A percentile compares a stretch with the other conserved stretches of the same genome.
phyloP scores from a whole-genome alignment of 2,329 filamentous ascomycete genomes.

The Seiridium unicorne region DNA sequence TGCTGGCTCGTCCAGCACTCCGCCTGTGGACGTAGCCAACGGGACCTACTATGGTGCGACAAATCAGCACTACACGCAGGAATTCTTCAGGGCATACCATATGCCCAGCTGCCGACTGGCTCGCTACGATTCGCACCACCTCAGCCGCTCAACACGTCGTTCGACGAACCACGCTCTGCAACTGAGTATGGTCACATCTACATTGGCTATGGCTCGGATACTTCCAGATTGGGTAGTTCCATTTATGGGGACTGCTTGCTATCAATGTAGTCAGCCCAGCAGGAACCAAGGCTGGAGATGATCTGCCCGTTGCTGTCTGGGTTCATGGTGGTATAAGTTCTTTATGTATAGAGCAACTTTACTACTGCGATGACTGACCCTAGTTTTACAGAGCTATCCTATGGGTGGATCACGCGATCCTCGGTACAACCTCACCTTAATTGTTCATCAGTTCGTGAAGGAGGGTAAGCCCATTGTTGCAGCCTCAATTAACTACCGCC shows the following conservation, averaged over 20 bases:
- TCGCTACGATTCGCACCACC: conserved; percentile 45
- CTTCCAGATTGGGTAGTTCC: conserved; percentile 1
- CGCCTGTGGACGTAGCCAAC: conserved; percentile 32
- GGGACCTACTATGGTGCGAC: conserved; percentile 40
- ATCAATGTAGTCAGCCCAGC: conserved; percentile 59
- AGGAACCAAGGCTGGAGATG: conserved; percentile 33
- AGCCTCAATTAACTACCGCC: conserved; percentile 49
- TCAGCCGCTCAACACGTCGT: conserved; percentile 44
- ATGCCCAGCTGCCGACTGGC: conserved; percentile 39
- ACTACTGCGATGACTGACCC: background rate
- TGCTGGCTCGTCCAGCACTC: background rate
- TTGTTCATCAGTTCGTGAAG: conserved; percentile 34
- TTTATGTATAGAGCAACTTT: no score
- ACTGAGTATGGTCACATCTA: conserved; percentile 44
- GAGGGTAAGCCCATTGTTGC: conserved; percentile 48
- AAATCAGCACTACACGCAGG: conserved; percentile 36
- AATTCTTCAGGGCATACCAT: conserved; percentile 49
- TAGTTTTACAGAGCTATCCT: conserved; percentile 17
- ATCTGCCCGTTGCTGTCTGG: conserved; percentile 58
- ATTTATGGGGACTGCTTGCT: conserved; percentile 55
- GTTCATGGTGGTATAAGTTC: conserved; percentile 45
- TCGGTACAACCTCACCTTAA: conserved; percentile 54
- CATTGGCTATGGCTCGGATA: conserved; percentile 44
- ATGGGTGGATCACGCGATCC: conserved; percentile 32
- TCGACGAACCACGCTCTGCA: conserved; percentile 31